phyloP scores from a whole-genome alignment of 345 rosid species.

The Toxicodendron radicans region DNA sequence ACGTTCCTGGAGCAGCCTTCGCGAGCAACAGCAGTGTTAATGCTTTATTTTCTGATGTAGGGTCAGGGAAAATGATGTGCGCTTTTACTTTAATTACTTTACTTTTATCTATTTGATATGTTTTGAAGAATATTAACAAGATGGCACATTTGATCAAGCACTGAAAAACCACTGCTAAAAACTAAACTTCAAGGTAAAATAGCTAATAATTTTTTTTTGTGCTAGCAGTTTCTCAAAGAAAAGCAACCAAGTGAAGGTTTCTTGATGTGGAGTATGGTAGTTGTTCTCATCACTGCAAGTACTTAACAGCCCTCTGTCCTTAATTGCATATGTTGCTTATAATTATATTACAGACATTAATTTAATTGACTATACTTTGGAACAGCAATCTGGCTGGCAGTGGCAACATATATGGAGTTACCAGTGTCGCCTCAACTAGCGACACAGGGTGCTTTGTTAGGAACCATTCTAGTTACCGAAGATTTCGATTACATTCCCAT shows the following conservation, averaged over 20 bases:
- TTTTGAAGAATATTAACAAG: no score
- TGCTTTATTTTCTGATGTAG: conserved; percentile 30
- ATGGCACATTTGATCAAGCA: no score
- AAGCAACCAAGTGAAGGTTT: conserved; percentile 40
- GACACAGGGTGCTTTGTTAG: conserved; percentile 34
- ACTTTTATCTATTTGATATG: no score
- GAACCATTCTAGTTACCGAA: conserved; percentile 26
- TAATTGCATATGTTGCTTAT: background rate
- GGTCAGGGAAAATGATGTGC: background rate
- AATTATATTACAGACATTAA: background rate
- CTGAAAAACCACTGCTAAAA: no score
- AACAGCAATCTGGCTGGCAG: conserved; percentile 37
- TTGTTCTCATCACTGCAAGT: conserved; percentile 33
- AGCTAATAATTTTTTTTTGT: conserved; percentile 1
- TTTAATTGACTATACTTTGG: background rate
- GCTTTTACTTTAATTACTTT: no score
- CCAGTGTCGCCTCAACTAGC: conserved; percentile 37
- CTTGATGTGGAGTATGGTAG: conserved; percentile 39
- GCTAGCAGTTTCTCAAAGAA: conserved; percentile 29
- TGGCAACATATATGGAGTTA: conserved; percentile 34
- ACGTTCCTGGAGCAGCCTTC: conserved; percentile 34
- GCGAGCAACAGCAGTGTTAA: conserved; percentile 27
- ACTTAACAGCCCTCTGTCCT: conserved; percentile 9
- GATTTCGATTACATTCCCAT: conserved; percentile 27
- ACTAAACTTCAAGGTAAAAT: background rate